A percentile compares a stretch with the other conserved stretches of the same genome.
Evolutionary conservation across 108 stramenopile species (phyloP).

Genomic region (Cyclotella kingstonii): DNA sequence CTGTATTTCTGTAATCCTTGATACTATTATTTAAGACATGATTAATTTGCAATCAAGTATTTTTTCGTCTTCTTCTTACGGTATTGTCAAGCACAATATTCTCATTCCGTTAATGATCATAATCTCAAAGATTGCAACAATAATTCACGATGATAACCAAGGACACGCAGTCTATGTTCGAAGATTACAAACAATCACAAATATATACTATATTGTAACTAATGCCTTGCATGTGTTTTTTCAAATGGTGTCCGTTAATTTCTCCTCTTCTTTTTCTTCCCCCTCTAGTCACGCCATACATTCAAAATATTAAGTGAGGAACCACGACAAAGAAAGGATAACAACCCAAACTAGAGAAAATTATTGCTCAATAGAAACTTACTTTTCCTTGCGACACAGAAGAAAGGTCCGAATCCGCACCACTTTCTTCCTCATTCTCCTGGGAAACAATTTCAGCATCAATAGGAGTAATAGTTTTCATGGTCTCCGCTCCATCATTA

Average conservation of each 20-base stretch:
- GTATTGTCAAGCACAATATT: too few relatives aligned
- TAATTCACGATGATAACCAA: too few relatives aligned
- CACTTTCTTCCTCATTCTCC: constrained; percentile 22
- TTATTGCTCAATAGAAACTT: not conserved
- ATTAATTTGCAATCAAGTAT: too few relatives aligned
- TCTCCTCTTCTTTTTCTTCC: constrained; percentile 43
- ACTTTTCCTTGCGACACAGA: constrained; percentile 32
- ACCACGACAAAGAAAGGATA: not conserved
- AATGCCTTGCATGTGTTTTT: too few relatives aligned
- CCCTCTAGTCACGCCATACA: constrained; percentile 15
- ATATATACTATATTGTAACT: too few relatives aligned
- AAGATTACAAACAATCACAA: constrained; percentile 8
- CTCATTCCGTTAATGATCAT: too few relatives aligned
- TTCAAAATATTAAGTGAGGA: not conserved
- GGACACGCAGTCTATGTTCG: too few relatives aligned
- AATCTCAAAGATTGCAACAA: too few relatives aligned
- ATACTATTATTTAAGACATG: too few relatives aligned
- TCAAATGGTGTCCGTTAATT: constrained; percentile 4
- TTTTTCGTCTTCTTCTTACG: too few relatives aligned
- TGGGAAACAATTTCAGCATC: constrained; percentile 59
- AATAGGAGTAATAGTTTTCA: constrained; percentile 49
- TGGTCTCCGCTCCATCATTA: constrained; percentile 33
- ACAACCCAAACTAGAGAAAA: not conserved
- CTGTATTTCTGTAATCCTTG: too few relatives aligned
- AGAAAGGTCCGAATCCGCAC: constrained; percentile 19